Percentiles rank a stretch among this genome's conserved stretches.
Conservation (phyloP, 1,139 yeast species). For the Candida frijolesensis region DNA sequence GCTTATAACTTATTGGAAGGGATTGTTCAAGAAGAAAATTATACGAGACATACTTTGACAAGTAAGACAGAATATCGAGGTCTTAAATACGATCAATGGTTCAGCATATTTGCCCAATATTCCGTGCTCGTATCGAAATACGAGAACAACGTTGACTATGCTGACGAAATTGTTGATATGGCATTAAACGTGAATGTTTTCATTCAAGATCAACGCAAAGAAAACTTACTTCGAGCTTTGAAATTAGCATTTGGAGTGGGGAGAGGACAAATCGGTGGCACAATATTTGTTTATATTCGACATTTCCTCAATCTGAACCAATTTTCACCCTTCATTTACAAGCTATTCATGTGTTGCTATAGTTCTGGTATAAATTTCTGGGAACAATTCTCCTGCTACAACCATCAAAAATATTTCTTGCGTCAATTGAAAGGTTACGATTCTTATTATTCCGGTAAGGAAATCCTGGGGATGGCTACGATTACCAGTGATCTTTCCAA, state of each 20-base stretch:
- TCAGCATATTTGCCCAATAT: slow-evolving; percentile 76
- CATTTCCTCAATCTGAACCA: slow-evolving; percentile 67
- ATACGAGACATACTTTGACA: slow-evolving; percentile 39
- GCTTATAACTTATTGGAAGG: slow-evolving; percentile 70
- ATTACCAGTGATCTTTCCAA: slow-evolving; percentile 49
- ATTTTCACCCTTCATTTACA: slow-evolving; percentile 69
- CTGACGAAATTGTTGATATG: slow-evolving; percentile 67
- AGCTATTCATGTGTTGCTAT: slow-evolving; percentile 68
- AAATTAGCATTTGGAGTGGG: slow-evolving; percentile 65
- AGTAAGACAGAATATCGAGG: slow-evolving; percentile 70
- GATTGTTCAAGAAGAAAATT: slow-evolving; percentile 42
- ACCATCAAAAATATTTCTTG: slow-evolving; percentile 85
- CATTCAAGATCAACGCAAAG: slow-evolving; percentile 57
- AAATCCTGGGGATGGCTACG: slow-evolving; percentile 78
- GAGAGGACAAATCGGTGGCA: slow-evolving; percentile 30
- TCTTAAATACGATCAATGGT: slow-evolving; percentile 78
- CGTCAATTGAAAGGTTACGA: slow-evolving; percentile 91
- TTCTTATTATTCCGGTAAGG: slow-evolving; percentile 52
- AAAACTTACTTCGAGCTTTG: slow-evolving; percentile 61
- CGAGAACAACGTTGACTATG: slow-evolving; percentile 64
- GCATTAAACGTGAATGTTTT: slow-evolving; percentile 81
- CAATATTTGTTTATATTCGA: slow-evolving; percentile 55
- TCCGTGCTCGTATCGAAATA: slow-evolving; percentile 65
- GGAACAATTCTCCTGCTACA: slow-evolving; percentile 69
- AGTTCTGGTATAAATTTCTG: slow-evolving; percentile 62